Evolutionary conservation across 805 yeast species (phyloP), one percentile per base, ranked within the genome.

Genomic region (Starmerella sp.): DNA sequence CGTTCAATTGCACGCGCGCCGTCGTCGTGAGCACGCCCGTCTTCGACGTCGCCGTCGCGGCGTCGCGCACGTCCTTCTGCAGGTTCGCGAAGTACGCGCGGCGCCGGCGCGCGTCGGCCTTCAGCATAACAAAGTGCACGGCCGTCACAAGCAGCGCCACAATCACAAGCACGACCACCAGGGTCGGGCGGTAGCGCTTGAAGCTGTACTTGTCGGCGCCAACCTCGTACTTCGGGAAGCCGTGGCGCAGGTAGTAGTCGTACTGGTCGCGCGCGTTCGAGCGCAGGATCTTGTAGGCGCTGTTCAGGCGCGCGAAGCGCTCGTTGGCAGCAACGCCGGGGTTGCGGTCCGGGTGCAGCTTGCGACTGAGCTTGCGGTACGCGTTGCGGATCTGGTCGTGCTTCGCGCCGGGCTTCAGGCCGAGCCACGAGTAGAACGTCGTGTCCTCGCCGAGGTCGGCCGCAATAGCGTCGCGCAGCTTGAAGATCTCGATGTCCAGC

Each of bases 261-360:
- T 93, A 93, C 7, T 88, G 75, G 49, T 83, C 80, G 58, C 82
- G 79, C 55, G 75, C 75, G 53, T 79, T 78, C 29, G 77, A 70
- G 54, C 76, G 73, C 60, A 91, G 76, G 54, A 90, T 82, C 64
- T 84, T 80, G 36, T 89, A 83, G 28, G 87, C 85, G 31, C 82
- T 68, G 36, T 93, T 85, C 38, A 93, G 76, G 32, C 91, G 73
- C 63, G 91, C 87, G 66, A 83, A 93, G 41, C 87, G 75, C 61
- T 81, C 85, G 58, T 78, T 82, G 5, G 84, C 85, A 28, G 69
- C 66, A 59, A 70, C 73, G 45, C 66, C 65, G n/a, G 67, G 67
- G 58, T 69, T 66, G 68, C 91, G 89, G 69, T 91, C 98, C 0
- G 98, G 98, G 66, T 91, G 98, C 61, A 84, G 74, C 58, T 74